Base-by-base conservation (phyloP, 2,329 filamentous ascomycete genomes). In the Pseudomassariella vexata region DNA sequence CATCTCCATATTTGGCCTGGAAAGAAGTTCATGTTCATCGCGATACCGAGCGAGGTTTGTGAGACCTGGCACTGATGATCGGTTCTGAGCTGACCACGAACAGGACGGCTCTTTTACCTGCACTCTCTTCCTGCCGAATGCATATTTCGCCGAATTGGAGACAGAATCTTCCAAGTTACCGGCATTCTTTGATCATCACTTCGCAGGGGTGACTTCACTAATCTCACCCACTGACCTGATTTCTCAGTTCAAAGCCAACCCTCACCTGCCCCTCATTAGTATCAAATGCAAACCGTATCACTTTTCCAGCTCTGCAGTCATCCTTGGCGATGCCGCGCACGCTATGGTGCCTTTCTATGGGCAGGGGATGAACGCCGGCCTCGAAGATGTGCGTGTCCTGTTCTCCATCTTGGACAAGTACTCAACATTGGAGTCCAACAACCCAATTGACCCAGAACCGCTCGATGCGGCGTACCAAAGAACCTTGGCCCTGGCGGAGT, bases 311-410 rank as follows among this genome's bases (percentile, higher is more conserved):
- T 83, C 79, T 1, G 87, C 74, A 19, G 87, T 94, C 38, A 86
- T 98, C 29, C 56, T 98, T 21, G 92, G 92, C 37, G 92, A 98
- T 54, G 88, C 92, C 6, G 89, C 92, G 0, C 92, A 98, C 56
- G 92, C 94, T 36, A 95, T 98, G 81, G 88, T 98, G 0, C 92
- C 92, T 0, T 98, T 98, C 60, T 98, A 96, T 57, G 92, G 92
- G 0, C 92, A 98, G 57, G 92, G 92, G 22, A 94, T 98, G 80
- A 98, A 98, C 52, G 85, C 92, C 0, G 92, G 92, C 1, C 76
- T 98, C 24, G 92, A 98, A 62, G 90, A 95, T 49, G 88, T 98
- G 9, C 79, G 84, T 6, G 79, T 94, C 5, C 73, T 98, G 1
- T 98, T 95, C 59, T 76, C 80, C 1, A 70, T 83, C 25, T 68